Evolutionary conservation across 805 yeast species (phyloP).

Genomic region (Wickerhamiella sorbophila): DNA sequence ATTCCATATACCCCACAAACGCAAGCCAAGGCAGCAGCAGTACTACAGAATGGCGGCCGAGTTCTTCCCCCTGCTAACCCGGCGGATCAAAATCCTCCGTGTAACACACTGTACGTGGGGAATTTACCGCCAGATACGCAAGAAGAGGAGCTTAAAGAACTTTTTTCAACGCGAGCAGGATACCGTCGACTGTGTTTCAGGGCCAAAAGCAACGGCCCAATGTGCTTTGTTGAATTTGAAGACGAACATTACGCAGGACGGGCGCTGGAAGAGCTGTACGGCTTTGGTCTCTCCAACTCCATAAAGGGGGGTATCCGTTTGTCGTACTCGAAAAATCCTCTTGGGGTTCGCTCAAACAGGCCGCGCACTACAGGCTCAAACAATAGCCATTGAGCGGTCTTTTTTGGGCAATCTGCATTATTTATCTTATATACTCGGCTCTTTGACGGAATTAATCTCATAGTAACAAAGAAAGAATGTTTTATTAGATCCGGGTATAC

Average conservation of each 20-base stretch:
- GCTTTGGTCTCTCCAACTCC: slow-evolving; percentile 75
- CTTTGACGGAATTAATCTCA: too few species aligned
- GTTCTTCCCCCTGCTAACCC: slow-evolving; percentile 60
- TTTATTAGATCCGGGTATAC: too few species aligned
- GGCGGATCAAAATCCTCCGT: slow-evolving; percentile 98
- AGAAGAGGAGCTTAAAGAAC: slow-evolving; percentile 75
- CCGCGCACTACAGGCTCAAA: not conserved
- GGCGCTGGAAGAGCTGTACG: slow-evolving; percentile 88
- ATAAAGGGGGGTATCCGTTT: slow-evolving; percentile 90
- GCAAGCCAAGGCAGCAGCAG: slow-evolving; percentile 23
- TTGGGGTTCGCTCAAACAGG: slow-evolving; percentile 76
- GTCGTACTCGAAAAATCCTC: slow-evolving; percentile 89
- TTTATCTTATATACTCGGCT: too few species aligned
- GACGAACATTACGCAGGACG: slow-evolving; percentile 87
- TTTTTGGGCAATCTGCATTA: too few species aligned
- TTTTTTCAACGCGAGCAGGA: slow-evolving; percentile 82
- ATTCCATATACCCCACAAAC: slow-evolving; percentile 23
- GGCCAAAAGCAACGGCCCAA: slow-evolving; percentile 80
- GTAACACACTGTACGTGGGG: slow-evolving; percentile 93
- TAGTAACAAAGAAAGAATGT: too few species aligned
- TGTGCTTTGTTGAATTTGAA: slow-evolving; percentile 98
- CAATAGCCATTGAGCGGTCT: not conserved
- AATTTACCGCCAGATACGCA: slow-evolving; percentile 95
- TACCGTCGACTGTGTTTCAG: slow-evolving; percentile 86
- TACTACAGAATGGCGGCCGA: slow-evolving; percentile 27